Base-by-base conservation (phyloP, 306 rosid genomes). In the Prunus davidiana region DNA sequence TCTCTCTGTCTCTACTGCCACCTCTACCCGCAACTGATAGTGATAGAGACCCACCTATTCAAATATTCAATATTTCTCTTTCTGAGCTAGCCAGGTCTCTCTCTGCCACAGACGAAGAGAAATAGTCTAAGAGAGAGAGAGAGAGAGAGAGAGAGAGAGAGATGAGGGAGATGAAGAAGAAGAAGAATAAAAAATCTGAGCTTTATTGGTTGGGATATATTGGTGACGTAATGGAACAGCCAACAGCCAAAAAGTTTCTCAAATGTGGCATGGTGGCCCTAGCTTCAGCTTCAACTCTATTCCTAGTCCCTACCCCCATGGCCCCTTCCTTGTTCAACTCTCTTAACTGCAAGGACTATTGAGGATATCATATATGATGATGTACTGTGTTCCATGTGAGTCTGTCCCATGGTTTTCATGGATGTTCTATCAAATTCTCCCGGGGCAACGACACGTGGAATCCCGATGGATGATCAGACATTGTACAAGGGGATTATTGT, bases 141-240 rank as follows among this genome's bases (percentile, higher is more conserved):
- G n/a, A n/a, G n/a, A n/a, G n/a, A n/a, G 10, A 66, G 74, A 63
- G 82, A 77, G 38, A 30, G 12, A 47, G 12, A 51, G 16, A 16
- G 0, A 62, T 30, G 43, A 14, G 4, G 43, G 30, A 16, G 10
- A 61, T 25, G 10, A 5, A 34, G 2, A 25, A 3, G 16, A 64
- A 65, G 30, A 27, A 28, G 38, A 51, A 65, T 2, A 28, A 22
- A 18, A 22, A 78, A 81, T 64, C 58, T 32, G 60, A 71, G 27
- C 20, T 74, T 25, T 56, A 64, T 34, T 75, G 67, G 88, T 89
- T 75, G 67, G 88, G 24, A 22, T 22, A 22, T 22, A 22, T 22
- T 75, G 67, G 88, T 89, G 90, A 87, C 94, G 94, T 89, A 87
- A 76, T 82, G 85, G 79, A 86, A 77, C 94, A 76, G 91, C 82